These are phyloP conservation scores for Aquilaria agallochum DNA, from an alignment of 441 rosid species.

Conservation along the genomic window DNA sequence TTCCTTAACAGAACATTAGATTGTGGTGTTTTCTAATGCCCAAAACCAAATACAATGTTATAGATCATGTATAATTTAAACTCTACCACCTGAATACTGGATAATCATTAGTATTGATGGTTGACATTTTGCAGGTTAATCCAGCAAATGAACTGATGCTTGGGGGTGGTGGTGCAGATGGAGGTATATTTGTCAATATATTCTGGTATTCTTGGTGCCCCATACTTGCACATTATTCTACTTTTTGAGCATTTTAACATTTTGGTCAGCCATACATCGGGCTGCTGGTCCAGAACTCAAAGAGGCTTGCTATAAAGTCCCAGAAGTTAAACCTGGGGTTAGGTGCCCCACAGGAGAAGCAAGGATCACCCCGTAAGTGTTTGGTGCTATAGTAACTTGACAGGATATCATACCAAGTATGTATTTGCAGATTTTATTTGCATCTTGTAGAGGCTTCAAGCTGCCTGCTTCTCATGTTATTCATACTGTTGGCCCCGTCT, in stretches of 20 bases:
- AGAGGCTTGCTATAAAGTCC: constrained; percentile 74
- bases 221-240: too few species aligned
- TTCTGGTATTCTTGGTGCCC: neutral
- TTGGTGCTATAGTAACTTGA: constrained; percentile 3
- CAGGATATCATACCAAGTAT: neutral
- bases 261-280: constrained; percentile 59
- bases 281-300: constrained; percentile 86
- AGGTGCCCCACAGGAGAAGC: constrained; percentile 92
- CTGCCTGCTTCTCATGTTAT: constrained; percentile 81
- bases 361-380: constrained; percentile 62
- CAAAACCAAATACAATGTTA: too few species aligned
- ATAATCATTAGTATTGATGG: too few species aligned
- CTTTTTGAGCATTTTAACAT: too few species aligned
- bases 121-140: constrained; percentile 40
- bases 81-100: too few species aligned
- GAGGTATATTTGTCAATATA: constrained; percentile 38
- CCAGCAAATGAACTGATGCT: constrained; percentile 87
- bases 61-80: too few species aligned
- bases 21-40: too few species aligned
- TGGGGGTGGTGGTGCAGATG: constrained; percentile 96
- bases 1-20: too few species aligned
- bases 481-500: constrained; percentile 87
- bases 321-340: constrained; percentile 64
- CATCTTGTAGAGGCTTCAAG: constrained; percentile 65
- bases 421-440: constrained; percentile 4